These are phyloP conservation scores for Simplicillium sp. DNA, from an alignment of 2,329 filamentous ascomycete species.

Conservation along the genomic window DNA sequence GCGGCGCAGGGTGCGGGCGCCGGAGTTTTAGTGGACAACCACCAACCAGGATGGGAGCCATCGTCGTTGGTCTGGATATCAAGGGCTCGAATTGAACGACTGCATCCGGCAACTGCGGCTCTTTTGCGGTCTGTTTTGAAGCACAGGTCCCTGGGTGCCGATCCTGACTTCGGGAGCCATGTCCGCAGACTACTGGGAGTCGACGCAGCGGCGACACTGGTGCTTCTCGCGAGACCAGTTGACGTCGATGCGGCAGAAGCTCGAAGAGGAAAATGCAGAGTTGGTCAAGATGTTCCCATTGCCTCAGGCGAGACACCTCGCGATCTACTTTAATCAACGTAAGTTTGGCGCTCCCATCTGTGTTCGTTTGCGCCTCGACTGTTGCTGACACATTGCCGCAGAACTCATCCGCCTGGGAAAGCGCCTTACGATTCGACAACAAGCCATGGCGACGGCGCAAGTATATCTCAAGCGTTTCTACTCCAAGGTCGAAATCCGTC, in stretches of 20 bases:
- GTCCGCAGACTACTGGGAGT: constrained; percentile 96
- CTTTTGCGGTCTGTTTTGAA: neutral
- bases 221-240: constrained; percentile 79
- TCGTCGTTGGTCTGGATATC: no score
- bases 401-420: constrained; percentile 78
- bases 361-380: neutral
- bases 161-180: constrained; percentile 33
- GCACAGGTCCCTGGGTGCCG: neutral
- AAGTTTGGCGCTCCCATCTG: constrained; percentile 18
- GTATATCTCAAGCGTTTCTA: constrained; percentile 95
- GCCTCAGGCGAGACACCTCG: constrained; percentile 71
- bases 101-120: neutral
- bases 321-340: constrained; percentile 91
- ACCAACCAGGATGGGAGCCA: no score
- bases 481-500: constrained; percentile 78
- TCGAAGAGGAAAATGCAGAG: constrained; percentile 67
- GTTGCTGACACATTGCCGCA: constrained; percentile 19
- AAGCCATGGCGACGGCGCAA: constrained; percentile 88
- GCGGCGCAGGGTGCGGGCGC: no score
- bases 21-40: no score
- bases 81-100: no score
- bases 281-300: constrained; percentile 72
- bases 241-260: constrained; percentile 60
- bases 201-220: constrained; percentile 85
- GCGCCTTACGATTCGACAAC: constrained; percentile 76